Evolutionary conservation across 495 filamentous ascomycete species (phyloP).

Genomic region (Hypoxylon crocopeplum): DNA sequence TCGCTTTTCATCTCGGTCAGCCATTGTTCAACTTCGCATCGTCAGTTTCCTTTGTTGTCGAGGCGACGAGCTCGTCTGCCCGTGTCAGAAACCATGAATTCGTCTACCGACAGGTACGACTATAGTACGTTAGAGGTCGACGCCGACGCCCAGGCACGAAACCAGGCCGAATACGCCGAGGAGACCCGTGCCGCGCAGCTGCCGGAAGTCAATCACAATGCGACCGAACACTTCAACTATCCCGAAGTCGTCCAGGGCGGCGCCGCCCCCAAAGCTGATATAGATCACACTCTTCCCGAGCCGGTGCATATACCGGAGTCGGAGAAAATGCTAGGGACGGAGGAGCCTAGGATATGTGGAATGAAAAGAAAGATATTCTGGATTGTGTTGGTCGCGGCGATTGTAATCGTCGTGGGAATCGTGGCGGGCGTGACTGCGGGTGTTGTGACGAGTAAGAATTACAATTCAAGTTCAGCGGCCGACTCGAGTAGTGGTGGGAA

Average conservation of each 20-base stretch:
- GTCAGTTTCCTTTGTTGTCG: conserved; percentile 7
- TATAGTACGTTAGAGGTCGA: conserved; percentile 41
- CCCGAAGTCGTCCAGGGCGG: conserved; percentile 22
- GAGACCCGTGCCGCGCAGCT: conserved; percentile 3
- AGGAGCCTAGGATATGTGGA: conserved; percentile 32
- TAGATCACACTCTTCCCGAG: conserved; percentile 27
- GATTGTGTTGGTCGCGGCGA: conserved; percentile 18
- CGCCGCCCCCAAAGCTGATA: background rate
- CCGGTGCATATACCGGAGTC: background rate
- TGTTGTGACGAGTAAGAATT: conserved; percentile 7
- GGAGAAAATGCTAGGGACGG: background rate
- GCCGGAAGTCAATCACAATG: conserved; percentile 27
- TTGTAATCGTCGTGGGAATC: conserved; percentile 26
- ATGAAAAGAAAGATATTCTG: conserved; percentile 33
- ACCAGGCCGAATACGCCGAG: conserved; percentile 11
- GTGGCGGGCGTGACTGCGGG: conserved; percentile 35
- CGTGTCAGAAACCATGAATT: conserved; percentile 26
- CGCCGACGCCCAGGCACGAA: conserved; percentile 20
- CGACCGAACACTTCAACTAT: conserved; percentile 23
- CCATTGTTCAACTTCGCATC: background rate
- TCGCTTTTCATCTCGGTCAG: background rate
- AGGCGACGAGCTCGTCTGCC: conserved; percentile 5
- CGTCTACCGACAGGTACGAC: conserved; percentile 29
- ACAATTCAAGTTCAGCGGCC: background rate
- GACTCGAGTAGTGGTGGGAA: background rate